Percentiles rank a stretch among this genome's conserved stretches.
Evolutionary conservation across 2,329 filamentous ascomycete species (phyloP).

Genomic region (Pestalotiopsis sp.): DNA sequence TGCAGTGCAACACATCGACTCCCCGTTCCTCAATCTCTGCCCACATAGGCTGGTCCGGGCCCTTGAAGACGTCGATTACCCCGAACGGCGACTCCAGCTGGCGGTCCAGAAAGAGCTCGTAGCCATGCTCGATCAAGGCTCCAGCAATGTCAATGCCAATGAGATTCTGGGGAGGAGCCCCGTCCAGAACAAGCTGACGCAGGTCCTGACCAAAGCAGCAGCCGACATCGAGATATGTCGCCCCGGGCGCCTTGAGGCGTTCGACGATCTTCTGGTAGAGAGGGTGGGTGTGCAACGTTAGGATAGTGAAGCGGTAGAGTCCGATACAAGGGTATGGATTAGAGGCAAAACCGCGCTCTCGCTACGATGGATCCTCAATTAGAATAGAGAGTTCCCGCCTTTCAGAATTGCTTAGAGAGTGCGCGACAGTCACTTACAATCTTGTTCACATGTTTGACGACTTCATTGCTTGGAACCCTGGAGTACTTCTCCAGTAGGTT

Average conservation of each 20-base stretch:
- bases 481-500: background rate
- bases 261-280: background rate
- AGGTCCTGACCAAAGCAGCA: slow-evolving; percentile 15
- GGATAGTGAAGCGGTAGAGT: slow-evolving; percentile 1
- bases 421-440: background rate
- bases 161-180: background rate
- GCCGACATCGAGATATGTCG: slow-evolving; percentile 5
- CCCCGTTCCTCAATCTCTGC: slow-evolving; percentile 17
- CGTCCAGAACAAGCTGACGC: background rate
- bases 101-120: slow-evolving; percentile 12
- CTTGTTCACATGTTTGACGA: background rate
- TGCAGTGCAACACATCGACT: slow-evolving; percentile 27
- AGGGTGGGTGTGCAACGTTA: background rate
- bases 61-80: background rate
- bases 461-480: background rate
- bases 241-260: background rate
- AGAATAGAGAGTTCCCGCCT: background rate
- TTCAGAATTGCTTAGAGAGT: background rate
- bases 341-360: background rate
- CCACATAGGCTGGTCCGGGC: slow-evolving; percentile 11
- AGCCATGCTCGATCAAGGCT: background rate
- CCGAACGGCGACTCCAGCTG: background rate
- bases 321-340: slow-evolving; percentile 10
- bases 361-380: background rate
- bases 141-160: slow-evolving; percentile 5